A percentile compares a stretch with the other conserved stretches of the same genome.
Conservation (phyloP, 129 eudicot genomes). For the Pittosporum tobira region DNA sequence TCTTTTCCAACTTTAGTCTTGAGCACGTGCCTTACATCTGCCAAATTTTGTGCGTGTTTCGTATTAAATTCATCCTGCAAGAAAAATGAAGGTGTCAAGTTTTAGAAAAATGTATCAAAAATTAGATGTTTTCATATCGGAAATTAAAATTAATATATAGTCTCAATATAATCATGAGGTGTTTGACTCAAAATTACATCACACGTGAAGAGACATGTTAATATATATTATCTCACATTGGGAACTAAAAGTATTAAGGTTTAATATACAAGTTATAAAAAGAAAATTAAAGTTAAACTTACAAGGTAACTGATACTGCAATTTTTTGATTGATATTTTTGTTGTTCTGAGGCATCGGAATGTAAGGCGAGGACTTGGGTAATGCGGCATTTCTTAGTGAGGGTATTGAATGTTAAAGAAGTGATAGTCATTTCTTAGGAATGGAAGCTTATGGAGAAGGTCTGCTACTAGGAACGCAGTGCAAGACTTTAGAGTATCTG, state of each 20-base stretch:
- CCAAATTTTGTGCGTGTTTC: not conserved
- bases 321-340: not conserved
- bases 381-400: not conserved
- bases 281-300: not conserved
- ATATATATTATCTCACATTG: not conserved
- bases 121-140: too few species aligned
- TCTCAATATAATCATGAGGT: too few species aligned
- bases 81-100: not conserved
- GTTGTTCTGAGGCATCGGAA: not conserved
- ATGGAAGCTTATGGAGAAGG: too few species aligned
- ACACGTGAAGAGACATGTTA: not conserved
- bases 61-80: not conserved
- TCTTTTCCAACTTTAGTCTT: slow-evolving; percentile 4
- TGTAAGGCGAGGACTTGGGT: not conserved
- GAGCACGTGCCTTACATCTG: not conserved
- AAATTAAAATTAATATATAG: not conserved
- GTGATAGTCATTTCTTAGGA: too few species aligned
- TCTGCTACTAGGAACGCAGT: too few species aligned
- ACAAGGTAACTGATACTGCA: not conserved
- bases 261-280: not conserved
- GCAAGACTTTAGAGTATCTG: too few species aligned
- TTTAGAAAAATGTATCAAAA: too few species aligned
- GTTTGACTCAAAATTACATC: not conserved
- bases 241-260: too few species aligned
- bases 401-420: too few species aligned